Conservation (phyloP, 2,329 filamentous ascomycete genomes). For the Phyllosticta paracitricarpa region DNA sequence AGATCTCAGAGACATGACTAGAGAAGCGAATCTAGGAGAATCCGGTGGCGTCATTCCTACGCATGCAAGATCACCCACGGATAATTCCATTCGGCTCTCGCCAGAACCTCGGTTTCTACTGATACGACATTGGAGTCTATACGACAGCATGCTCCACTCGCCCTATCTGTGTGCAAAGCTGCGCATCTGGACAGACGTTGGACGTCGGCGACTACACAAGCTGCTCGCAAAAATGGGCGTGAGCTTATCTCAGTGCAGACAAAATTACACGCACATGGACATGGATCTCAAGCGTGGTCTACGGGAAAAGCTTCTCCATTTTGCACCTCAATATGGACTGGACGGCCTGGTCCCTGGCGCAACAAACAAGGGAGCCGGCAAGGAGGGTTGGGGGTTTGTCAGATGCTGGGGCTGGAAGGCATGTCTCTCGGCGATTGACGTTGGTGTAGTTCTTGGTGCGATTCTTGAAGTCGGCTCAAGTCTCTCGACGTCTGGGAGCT, state of each 20-base stretch:
- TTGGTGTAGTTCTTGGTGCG: constrained; percentile 84
- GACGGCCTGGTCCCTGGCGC: constrained; percentile 79
- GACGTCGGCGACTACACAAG: constrained; percentile 82
- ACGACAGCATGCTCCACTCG: constrained; percentile 97
- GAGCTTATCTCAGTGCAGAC: constrained; percentile 83
- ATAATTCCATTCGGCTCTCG: constrained; percentile 83
- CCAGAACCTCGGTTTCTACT: constrained; percentile 90
- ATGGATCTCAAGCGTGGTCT: constrained; percentile 88
- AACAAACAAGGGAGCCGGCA: constrained; percentile 59
- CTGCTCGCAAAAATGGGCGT: constrained; percentile 97
- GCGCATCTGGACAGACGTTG: constrained; percentile 88
- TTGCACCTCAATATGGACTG: constrained; percentile 84
- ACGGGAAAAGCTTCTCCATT: constrained; percentile 76
- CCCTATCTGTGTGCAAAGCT: constrained; percentile 86
- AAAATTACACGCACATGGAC: constrained; percentile 97
- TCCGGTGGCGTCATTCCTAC: constrained; percentile 78
- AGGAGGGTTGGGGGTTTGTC: constrained; percentile 95
- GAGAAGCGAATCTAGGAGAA: constrained; percentile 54
- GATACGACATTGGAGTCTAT: constrained; percentile 91
- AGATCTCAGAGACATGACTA: constrained; percentile 46
- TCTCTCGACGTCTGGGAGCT: constrained; percentile 9
- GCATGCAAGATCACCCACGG: constrained; percentile 76
- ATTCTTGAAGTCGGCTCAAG: constrained; percentile 74
- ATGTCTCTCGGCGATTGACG: constrained; percentile 84
- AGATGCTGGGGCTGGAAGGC: constrained; percentile 97